Percentiles rank a stretch among this genome's conserved stretches.
phyloP scores from a whole-genome alignment of 257 asterid genomes.

The Solanum pimpinellifolium region DNA sequence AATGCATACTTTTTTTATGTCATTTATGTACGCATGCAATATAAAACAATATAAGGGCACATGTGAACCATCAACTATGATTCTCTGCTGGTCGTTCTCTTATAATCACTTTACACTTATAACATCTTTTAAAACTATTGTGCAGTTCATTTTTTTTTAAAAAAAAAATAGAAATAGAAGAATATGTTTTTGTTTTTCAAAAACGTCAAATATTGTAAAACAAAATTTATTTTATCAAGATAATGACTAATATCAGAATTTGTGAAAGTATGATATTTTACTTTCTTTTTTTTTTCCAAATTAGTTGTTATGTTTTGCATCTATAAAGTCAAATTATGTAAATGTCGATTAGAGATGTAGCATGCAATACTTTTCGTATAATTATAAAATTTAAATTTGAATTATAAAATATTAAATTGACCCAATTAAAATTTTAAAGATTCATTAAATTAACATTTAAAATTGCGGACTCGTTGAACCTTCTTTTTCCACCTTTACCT shows the following conservation, averaged over 20 bases:
- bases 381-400: not conserved
- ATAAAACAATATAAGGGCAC: not conserved
- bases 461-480: not conserved
- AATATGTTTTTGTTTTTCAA: not conserved
- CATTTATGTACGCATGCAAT: not conserved
- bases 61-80: not conserved
- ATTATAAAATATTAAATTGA: not conserved
- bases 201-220: not conserved
- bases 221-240: not conserved
- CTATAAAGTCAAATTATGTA: not conserved
- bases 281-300: not conserved
- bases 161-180: not conserved
- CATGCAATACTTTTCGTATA: no score
- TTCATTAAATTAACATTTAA: not conserved
- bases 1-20: not conserved
- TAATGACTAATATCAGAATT: not conserved
- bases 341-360: not conserved
- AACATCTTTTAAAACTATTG: not conserved
- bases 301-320: not conserved
- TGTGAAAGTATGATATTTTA: not conserved
- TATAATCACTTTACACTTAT: not conserved
- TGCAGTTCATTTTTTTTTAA: not conserved
- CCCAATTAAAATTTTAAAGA: not conserved
- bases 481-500: not conserved
- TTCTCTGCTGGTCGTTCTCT: not conserved